A percentile compares a stretch with the other conserved stretches of the same genome.
These are phyloP conservation scores for Chlamydomonas sp. DNA, from an alignment of 139 green algal species.

Conservation along the genomic window DNA sequence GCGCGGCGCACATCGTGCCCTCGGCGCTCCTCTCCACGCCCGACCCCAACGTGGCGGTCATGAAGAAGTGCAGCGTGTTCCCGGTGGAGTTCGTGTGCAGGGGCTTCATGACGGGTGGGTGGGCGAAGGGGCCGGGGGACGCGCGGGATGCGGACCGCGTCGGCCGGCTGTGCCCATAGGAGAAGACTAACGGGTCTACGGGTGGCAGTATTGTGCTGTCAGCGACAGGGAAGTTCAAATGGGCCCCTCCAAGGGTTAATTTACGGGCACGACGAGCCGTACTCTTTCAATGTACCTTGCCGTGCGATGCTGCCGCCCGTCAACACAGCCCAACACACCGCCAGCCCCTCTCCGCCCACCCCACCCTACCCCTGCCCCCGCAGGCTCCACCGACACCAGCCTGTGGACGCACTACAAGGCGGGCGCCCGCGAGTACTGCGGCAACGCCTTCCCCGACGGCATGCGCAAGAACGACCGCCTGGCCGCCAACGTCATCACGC, in stretches of 20 bases:
- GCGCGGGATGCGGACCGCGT: not conserved
- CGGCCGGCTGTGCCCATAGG: not conserved
- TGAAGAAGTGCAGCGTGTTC: conserved; percentile 95
- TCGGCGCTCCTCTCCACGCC: conserved; percentile 88
- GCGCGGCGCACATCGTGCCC: conserved; percentile 88
- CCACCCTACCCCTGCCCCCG: not conserved
- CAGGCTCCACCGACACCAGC: conserved; percentile 95
- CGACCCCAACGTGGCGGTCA: conserved; percentile 95
- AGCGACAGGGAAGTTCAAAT: too few relatives aligned
- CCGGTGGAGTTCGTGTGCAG: conserved; percentile 98
- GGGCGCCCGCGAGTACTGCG: conserved; percentile 93
- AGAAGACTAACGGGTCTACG: not conserved
- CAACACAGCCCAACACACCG: not conserved
- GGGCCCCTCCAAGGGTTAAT: not conserved
- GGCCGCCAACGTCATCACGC: conserved; percentile 90
- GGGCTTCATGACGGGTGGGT: conserved; percentile 93
- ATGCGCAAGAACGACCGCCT: conserved; percentile 95
- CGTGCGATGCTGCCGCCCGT: not conserved
- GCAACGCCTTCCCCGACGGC: conserved; percentile 94
- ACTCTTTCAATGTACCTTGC: not conserved
- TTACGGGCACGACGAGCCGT: not conserved
- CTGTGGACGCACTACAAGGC: conserved; percentile 97
- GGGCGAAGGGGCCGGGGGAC: not conserved
- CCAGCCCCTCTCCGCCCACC: too few relatives aligned
- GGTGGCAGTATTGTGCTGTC: too few relatives aligned